Evolutionary conservation across 805 yeast genomes (phyloP), one percentile per base, ranked within the genome.

Genomic region (Starmerella sp.): DNA sequence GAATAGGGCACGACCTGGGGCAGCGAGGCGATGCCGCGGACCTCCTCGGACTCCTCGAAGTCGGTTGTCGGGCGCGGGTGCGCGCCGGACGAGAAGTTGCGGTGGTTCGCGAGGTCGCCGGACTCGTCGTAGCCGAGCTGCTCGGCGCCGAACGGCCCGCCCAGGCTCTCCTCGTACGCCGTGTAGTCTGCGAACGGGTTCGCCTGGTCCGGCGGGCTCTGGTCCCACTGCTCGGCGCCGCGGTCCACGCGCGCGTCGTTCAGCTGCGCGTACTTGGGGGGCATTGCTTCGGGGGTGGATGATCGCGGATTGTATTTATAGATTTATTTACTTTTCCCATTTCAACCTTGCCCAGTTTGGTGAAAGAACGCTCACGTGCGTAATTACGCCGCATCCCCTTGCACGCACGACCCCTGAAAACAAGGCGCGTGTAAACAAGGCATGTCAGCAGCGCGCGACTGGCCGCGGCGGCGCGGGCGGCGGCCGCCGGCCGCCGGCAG

Each of bases 41-140:
- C 51, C 51, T 28, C 38, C 39, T 37, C 59, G 35, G 51, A 11
- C 31, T 48, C 45, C 22, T 22, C 22, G 22, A 22, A 22, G 3
- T 22, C 22, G 22, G 22, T 22, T 22, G 22, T 22, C 22, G 32
- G 47, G 41, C 36, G 46, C 38, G 22, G 48, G 39, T 42, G 32
- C 10, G n/a, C 43, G 36, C 48, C 48, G 28, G 54, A 45, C n/a
- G 47, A 34, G 34, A 54, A 55, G 54, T 39, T 34, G 14, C 51
- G 54, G 53, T 51, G 55, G 36, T 54, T 56, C 1, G 57, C 57
- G 8, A 60, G 50, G 42, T 60, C 62, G 30, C 62, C 62, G 35
- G 56, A 57, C 47, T 58, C 61, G 41, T 51, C 53, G 17, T 52
- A 32, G 44, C 52, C 57, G 49, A 46, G 39, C 15, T 32, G 49